Evolutionary conservation across 2,329 filamentous ascomycete genomes (phyloP), one percentile per base, ranked within the genome.

Genomic region (Raffaelea ambrosiae): DNA sequence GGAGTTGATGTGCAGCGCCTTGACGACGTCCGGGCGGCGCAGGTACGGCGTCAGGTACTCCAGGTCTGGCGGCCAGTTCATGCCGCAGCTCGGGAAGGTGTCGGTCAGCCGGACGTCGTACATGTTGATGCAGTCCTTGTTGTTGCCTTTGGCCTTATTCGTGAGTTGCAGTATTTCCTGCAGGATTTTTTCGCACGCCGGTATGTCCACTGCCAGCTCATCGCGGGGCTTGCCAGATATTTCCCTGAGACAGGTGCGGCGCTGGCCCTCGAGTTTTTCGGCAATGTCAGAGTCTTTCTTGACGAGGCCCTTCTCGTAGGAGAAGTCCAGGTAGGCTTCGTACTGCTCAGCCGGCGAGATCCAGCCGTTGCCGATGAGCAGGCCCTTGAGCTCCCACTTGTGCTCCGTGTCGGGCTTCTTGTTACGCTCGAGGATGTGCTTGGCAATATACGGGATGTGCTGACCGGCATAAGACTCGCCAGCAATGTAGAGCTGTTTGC

Each of bases 351-450:
- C 71, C 1, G 91, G 90, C 2, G 90, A 86, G 46, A 98, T 91
- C 93, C 94, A 99, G 36, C 91, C 93, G 62, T 98, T 99, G 47
- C 94, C 94, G 52, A 99, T 97, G 33, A 98, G 64, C 19, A 98
- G 71, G 9, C 91, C 93, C 55, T 83, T 77, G 23, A 99, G 68
- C 44, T 84, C 84, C 93, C 91, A 98, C 22, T 66, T 63, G 38
- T 69, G 62, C 47, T 69, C 66, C 5, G 67, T 66, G 20, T 60
- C 60, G 14, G 66, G 64, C n/a, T 70, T 69, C 59, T 85, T 84
- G 69, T 98, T 98, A 51, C 88, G 87, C 43, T 89, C 83, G 49
- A 96, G 73, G 48, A 98, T 95, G 19, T 86, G 86, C 60, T 84
- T 83, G n/a, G 90, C 86, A 54, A 99, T 93, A 64, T 98, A 95